phyloP scores from a whole-genome alignment of 371 early-diverging fungal species.

The Apophysomyces ossiformis region DNA sequence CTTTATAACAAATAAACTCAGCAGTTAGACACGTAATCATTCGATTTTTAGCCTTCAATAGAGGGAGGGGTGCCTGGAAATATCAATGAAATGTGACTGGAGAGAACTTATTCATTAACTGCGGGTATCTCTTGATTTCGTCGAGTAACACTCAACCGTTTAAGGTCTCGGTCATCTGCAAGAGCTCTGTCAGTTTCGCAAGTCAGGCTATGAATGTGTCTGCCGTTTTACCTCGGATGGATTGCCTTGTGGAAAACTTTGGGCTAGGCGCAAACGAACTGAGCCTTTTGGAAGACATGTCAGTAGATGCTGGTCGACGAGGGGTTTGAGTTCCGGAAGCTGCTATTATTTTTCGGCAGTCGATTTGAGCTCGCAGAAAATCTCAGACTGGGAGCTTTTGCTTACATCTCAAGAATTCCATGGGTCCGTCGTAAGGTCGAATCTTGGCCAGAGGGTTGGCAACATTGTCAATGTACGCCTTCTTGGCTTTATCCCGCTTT shows the following conservation, averaged over 20 bases:
- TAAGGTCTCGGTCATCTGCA: slow-evolving; percentile 1
- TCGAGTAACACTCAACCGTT: slow-evolving; percentile 3
- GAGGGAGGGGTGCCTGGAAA: slow-evolving; percentile 8
- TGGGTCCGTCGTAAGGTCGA: slow-evolving; percentile 35
- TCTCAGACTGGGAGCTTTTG: slow-evolving; percentile 6
- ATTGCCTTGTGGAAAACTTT: slow-evolving; percentile 1
- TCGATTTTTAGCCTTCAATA: slow-evolving; percentile 5
- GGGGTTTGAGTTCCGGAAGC: slow-evolving; percentile 15
- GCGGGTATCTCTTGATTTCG: slow-evolving; percentile 9
- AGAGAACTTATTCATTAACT: slow-evolving; percentile 4
- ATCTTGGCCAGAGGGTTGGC: slow-evolving; percentile 32
- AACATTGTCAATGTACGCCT: slow-evolving; percentile 48
- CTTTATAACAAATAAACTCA: slow-evolving; percentile 12
- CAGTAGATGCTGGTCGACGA: slow-evolving; percentile 22
- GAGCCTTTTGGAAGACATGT: slow-evolving; percentile 8
- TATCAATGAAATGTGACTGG: slow-evolving; percentile 4
- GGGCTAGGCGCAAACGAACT: neutral
- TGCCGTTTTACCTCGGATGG: slow-evolving; percentile 6
- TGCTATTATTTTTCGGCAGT: slow-evolving; percentile 11
- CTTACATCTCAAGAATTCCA: slow-evolving; percentile 31
- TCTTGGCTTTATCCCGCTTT: slow-evolving; percentile 37
- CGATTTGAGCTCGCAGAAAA: slow-evolving; percentile 10
- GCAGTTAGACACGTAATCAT: slow-evolving; percentile 8
- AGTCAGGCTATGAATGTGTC: neutral
- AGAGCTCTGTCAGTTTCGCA: neutral